Evolutionary conservation across 2,329 filamentous ascomycete species (phyloP).

Genomic region (Westerdykella aurantiaca): DNA sequence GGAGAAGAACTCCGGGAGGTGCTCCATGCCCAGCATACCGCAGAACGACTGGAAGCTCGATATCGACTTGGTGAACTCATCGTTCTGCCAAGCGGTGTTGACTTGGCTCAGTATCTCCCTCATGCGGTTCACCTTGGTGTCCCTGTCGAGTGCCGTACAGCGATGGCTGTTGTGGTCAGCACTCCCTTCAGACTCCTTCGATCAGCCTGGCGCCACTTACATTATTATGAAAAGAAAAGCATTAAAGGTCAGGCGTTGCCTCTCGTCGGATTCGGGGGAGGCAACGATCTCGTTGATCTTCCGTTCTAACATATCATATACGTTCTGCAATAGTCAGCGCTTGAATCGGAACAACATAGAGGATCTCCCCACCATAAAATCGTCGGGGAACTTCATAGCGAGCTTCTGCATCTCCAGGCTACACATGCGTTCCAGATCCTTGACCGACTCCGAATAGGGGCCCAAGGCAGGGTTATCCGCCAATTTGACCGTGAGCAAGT

Average conservation of each 20-base stretch:
- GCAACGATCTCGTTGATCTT: slow-evolving; percentile 76
- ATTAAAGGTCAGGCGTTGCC: slow-evolving; percentile 76
- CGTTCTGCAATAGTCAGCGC: slow-evolving; percentile 48
- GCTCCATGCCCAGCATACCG: slow-evolving; percentile 69
- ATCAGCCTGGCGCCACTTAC: slow-evolving; percentile 39
- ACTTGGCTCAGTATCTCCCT: slow-evolving; percentile 77
- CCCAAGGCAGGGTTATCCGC: slow-evolving; percentile 63
- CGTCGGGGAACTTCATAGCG: slow-evolving; percentile 84
- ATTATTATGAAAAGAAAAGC: slow-evolving; percentile 93
- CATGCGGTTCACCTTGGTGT: slow-evolving; percentile 66
- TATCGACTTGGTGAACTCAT: slow-evolving; percentile 62
- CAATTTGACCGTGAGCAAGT: slow-evolving; percentile 82
- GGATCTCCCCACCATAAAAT: slow-evolving; percentile 59
- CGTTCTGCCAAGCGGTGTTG: slow-evolving; percentile 70
- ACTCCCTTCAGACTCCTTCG: not conserved
- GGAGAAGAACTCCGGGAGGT: slow-evolving; percentile 73
- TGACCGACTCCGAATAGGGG: slow-evolving; percentile 80
- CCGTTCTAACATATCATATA: slow-evolving; percentile 79
- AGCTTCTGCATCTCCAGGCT: slow-evolving; percentile 84
- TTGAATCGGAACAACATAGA: not conserved
- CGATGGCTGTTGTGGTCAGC: slow-evolving; percentile 58
- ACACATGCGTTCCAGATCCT: slow-evolving; percentile 77
- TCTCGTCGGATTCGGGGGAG: slow-evolving; percentile 69
- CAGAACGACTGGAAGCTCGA: slow-evolving; percentile 75
- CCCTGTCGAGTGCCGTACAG: slow-evolving; percentile 65